Conservation (phyloP, 352 stramenopile genomes). For the Plasmopara muralis region DNA sequence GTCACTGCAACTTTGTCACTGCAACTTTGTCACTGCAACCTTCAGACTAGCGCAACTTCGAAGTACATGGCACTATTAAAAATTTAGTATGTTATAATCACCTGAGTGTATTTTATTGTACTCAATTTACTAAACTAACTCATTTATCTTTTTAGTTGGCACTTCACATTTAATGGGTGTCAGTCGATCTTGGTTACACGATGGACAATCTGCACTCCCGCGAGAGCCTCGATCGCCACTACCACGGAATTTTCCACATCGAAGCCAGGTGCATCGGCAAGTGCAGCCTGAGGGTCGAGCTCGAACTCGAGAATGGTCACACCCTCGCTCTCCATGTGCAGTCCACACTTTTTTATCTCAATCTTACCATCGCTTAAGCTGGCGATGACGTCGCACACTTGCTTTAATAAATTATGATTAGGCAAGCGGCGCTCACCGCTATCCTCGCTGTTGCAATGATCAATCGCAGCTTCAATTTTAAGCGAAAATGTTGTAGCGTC, state of each 20-base stretch:
- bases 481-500: conserved; percentile 41
- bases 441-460: conserved; percentile 31
- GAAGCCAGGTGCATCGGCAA: conserved; percentile 15
- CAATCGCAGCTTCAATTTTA: conserved; percentile 59
- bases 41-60: too few relatives aligned
- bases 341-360: conserved; percentile 77
- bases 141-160: conserved; percentile 19
- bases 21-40: conserved; percentile 19
- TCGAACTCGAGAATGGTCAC: conserved; percentile 77
- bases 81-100: not conserved
- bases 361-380: conserved; percentile 47
- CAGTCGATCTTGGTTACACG: conserved; percentile 25
- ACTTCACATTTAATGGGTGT: conserved; percentile 1
- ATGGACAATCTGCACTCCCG: conserved; percentile 38
- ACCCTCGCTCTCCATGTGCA: conserved; percentile 62
- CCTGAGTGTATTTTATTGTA: conserved; percentile 26
- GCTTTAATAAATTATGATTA: conserved; percentile 84
- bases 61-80: not conserved
- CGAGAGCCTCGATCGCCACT: conserved; percentile 35
- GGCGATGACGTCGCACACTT: conserved; percentile 74
- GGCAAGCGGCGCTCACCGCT: conserved; percentile 49
- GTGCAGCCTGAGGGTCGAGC: conserved; percentile 38
- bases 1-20: conserved; percentile 20
- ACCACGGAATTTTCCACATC: conserved; percentile 31
- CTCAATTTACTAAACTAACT: conserved; percentile 31